phyloP scores from a whole-genome alignment of 2,329 filamentous ascomycete genomes.

The Aspergillus felis region DNA sequence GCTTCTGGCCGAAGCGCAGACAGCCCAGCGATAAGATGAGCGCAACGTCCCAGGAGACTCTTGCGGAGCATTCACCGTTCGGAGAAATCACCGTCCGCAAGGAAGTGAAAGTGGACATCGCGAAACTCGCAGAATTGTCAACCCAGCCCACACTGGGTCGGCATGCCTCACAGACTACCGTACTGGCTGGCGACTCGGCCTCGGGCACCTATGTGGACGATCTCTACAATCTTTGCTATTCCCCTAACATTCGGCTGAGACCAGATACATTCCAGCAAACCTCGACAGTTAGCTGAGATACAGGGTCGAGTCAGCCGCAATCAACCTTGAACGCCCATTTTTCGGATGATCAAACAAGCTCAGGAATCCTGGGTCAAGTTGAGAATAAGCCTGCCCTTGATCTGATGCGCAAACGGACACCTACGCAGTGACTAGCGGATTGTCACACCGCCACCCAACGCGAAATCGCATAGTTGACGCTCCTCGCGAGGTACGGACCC shows the following conservation, averaged over 20 bases:
- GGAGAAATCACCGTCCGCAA: constrained; percentile 62
- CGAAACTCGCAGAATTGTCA: constrained; percentile 20
- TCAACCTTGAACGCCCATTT: not conserved
- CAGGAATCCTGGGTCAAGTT: too few relatives aligned
- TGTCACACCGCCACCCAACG: too few relatives aligned
- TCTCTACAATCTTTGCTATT: constrained; percentile 37
- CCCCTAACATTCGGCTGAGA: constrained; percentile 25
- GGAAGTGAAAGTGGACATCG: constrained; percentile 56
- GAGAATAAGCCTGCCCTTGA: not conserved
- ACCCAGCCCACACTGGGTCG: constrained; percentile 13
- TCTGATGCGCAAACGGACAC: not conserved
- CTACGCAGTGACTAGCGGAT: not conserved
- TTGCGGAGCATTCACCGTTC: constrained; percentile 25
- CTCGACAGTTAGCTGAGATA: not conserved
- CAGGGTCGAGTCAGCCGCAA: not conserved
- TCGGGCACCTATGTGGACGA: constrained; percentile 47
- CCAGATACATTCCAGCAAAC: constrained; percentile 17
- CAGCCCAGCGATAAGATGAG: not conserved
- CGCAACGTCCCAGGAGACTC: constrained; percentile 17
- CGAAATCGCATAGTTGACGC: not conserved
- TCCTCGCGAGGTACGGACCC: not conserved
- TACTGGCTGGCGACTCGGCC: constrained; percentile 23
- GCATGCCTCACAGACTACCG: constrained; percentile 20
- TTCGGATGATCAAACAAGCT: not conserved
- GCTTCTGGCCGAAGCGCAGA: constrained; percentile 21